phyloP scores from a whole-genome alignment of 768 basidiomycete species.

The Psilocybe sp. region DNA sequence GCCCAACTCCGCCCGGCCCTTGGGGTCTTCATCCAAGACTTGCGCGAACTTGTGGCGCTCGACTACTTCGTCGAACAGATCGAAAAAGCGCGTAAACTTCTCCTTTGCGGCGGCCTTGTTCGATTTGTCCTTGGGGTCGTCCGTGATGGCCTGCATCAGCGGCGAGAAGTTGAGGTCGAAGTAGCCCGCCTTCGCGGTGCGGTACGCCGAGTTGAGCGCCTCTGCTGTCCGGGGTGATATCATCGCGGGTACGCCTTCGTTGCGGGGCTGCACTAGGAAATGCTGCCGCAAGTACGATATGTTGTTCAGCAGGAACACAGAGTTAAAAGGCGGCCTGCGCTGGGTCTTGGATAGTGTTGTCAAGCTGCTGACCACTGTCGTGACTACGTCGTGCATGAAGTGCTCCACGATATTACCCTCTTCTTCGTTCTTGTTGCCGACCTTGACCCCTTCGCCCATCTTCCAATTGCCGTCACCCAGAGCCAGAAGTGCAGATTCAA shows the following conservation, averaged over 20 bases:
- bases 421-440: slow-evolving; percentile 51
- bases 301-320: slow-evolving; percentile 82
- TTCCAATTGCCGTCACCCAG: slow-evolving; percentile 90
- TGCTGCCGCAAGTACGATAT: slow-evolving; percentile 64
- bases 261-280: slow-evolving; percentile 50
- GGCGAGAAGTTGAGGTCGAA: slow-evolving; percentile 83
- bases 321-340: slow-evolving; percentile 60
- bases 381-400: slow-evolving; percentile 74
- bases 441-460: slow-evolving; percentile 81
- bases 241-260: slow-evolving; percentile 43
- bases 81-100: slow-evolving; percentile 80
- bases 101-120: slow-evolving; percentile 70
- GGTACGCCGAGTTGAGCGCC: slow-evolving; percentile 63
- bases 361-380: slow-evolving; percentile 57
- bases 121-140: slow-evolving; percentile 59
- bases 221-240: slow-evolving; percentile 64
- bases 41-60: slow-evolving; percentile 70
- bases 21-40: slow-evolving; percentile 70
- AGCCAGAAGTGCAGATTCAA: slow-evolving; percentile 59
- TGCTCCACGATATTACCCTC: slow-evolving; percentile 68
- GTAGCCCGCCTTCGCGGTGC: slow-evolving; percentile 81
- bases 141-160: slow-evolving; percentile 64
- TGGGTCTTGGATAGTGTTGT: slow-evolving; percentile 60
- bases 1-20: slow-evolving; percentile 53
- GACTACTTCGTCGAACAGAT: slow-evolving; percentile 73